Evolutionary conservation across 2,329 filamentous ascomycete genomes (phyloP), one percentile per base, ranked within the genome.

Genomic region (Ophiostoma montium): DNA sequence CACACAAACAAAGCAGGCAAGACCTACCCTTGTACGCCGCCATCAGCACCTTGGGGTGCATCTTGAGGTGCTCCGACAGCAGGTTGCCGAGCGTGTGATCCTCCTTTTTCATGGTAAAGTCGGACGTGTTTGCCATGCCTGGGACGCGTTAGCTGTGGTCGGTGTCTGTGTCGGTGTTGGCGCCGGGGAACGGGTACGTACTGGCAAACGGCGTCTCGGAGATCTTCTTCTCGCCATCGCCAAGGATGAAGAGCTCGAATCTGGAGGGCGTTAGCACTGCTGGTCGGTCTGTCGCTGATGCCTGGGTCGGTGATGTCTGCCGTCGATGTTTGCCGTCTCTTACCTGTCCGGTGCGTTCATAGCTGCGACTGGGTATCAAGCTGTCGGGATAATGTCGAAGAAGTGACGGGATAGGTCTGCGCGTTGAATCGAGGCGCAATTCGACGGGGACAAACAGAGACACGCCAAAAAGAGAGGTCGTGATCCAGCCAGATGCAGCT

Each of bases 41-140:
- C 74, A 96, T 94, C 58, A 84, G 71, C 58, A 98, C 84, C 62
- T 94, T 82, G 16, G 80, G 76, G 59, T 86, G 84, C 63, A 85
- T 81, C 68, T 92, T 81, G 50, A 98, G 82, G 59, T 90, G 86
- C 60, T 86, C 82, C 44, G 84, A 78, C 50, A 98, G 75, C 50
- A 98, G 75, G 65, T 98, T 95, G 58, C 83, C 92, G 23, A 98
- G 77, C 1, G 90, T 95, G 68, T 95, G 90, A 59, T 98, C 92
- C 65, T 98, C 92, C 66, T 95, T 96, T 67, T 87, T 86, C 67
- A 98, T 81, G 52, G 86, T 80, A 70, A 98, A 98, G 66, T 95
- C 85, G 10, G 87, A 85, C n/a, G 86, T 88, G 63, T 95, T 94
- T 19, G 90, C 86, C 63, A 94, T 88, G 61, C 87, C 88, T 92